These are phyloP conservation scores for Amorphotheca resinae DNA, from an alignment of 495 filamentous ascomycete genomes.

Conservation along the genomic window DNA sequence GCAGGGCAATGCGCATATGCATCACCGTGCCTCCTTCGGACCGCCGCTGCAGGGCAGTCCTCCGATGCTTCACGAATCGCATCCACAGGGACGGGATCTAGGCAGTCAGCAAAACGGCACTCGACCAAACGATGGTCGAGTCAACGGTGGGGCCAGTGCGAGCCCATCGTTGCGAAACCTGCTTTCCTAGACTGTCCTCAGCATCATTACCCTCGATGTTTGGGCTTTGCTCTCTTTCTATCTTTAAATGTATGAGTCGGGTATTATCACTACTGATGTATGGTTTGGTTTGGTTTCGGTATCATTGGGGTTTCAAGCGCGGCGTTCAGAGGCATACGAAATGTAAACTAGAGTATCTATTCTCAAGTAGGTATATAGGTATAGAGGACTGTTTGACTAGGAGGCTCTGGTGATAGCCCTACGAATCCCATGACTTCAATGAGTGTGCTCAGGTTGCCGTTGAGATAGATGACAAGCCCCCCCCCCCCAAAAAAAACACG, in stretches of 20 bases:
- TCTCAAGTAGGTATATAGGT: neutral
- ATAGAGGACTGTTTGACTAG: too few species aligned
- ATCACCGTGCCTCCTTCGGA: constrained; percentile 21
- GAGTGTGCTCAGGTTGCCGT: too few species aligned
- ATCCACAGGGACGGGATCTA: constrained; percentile 9
- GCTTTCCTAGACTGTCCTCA: constrained; percentile 36
- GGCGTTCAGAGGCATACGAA: neutral
- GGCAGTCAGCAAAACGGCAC: constrained; percentile 6
- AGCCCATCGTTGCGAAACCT: constrained; percentile 67
- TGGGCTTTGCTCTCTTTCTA: neutral
- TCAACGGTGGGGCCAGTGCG: constrained; percentile 53
- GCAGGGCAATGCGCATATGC: constrained; percentile 14
- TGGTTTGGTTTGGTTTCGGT: neutral
- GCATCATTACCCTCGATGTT: neutral
- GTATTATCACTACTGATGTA: neutral
- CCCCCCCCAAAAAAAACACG: too few species aligned
- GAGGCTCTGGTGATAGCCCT: too few species aligned
- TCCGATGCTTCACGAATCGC: constrained; percentile 9
- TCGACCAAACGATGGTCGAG: constrained; percentile 28
- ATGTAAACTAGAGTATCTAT: neutral
- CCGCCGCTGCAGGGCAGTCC: constrained; percentile 13
- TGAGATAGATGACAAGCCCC: too few species aligned
- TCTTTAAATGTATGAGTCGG: neutral
- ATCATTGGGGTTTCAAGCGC: neutral
- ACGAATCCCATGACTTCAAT: too few species aligned